Base-by-base conservation (phyloP, 1,139 yeast species). In the Scheffersomyces segobiensis region DNA sequence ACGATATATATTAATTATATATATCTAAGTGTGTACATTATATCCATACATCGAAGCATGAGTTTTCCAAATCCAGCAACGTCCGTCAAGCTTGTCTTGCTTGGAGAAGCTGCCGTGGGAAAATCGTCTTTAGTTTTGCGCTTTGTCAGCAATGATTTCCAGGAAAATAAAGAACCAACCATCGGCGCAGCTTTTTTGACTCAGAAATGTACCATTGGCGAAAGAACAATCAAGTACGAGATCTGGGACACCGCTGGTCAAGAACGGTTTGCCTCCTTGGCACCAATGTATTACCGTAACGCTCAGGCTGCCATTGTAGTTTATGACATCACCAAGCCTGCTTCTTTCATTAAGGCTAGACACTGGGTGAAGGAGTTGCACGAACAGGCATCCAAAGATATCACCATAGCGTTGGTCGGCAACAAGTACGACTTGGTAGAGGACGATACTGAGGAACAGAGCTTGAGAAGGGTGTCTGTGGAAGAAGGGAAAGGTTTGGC, bases 221-320 rank as follows among this genome's bases (percentile, higher is more conserved):
- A 91, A 63, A 86, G 91, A 65, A 91, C 96, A 18, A 93, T 95
- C 71, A 95, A 95, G 73, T 95, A 93, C 75, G 99, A 95, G 74
- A 95, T 95, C 63, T 95, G 98, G 98, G 99, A 95, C 72, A 95
- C 99, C 17, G 99, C 99, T 0, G 99, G 99, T 19, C 99, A 95
- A 77, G 99, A 95, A 74, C 80, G 99, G 62, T 95, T 95, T 79
- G 98, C 98, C 4, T 89, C 96, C 48, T 82, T 95, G 70, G 98
- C 98, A 1, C 99, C 98, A 26, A 91, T 95, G 97, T 95, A 95
- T 76, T 95, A 95, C 79, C 86, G 99, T 71, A 95, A 95, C 70
- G 98, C 99, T n/a, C 98, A 95, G 74, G 97, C 97, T 48, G 99
- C 99, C 0, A 79, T 95, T 63, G 98, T 95, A 12, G 98, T 95